phyloP scores from a whole-genome alignment of 129 eudicot species.

The Flaveria robusta region DNA sequence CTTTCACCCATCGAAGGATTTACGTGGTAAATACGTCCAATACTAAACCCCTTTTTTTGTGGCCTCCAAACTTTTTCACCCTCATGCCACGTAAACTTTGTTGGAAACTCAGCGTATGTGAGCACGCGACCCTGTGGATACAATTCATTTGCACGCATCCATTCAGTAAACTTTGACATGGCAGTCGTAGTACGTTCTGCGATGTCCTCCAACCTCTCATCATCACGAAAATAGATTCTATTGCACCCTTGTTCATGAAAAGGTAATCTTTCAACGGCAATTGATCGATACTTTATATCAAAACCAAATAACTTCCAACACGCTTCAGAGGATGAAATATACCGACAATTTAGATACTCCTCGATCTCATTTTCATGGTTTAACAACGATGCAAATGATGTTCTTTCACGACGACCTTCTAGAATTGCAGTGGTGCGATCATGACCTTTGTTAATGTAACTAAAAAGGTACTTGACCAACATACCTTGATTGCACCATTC shows the following conservation, averaged over 20 bases:
- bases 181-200: no score
- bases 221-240: no score
- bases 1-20: no score
- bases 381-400: neutral
- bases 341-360: neutral
- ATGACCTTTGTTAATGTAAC: neutral
- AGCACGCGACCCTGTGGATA: no score
- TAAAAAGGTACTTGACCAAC: neutral
- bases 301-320: neutral
- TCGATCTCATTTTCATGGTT: neutral
- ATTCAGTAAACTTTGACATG: no score
- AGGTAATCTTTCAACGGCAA: neutral
- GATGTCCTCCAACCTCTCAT: no score
- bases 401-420: neutral
- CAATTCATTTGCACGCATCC: no score
- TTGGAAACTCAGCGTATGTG: no score
- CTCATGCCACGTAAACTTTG: no score
- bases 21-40: no score
- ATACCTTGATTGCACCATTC: constrained; percentile 1
- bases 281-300: neutral
- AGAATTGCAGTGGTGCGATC: neutral
- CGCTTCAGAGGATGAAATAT: neutral
- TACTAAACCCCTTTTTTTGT: no score
- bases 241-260: neutral
- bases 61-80: no score